phyloP scores from a whole-genome alignment of 805 yeast genomes.

The Pachysolen tannophilus region DNA sequence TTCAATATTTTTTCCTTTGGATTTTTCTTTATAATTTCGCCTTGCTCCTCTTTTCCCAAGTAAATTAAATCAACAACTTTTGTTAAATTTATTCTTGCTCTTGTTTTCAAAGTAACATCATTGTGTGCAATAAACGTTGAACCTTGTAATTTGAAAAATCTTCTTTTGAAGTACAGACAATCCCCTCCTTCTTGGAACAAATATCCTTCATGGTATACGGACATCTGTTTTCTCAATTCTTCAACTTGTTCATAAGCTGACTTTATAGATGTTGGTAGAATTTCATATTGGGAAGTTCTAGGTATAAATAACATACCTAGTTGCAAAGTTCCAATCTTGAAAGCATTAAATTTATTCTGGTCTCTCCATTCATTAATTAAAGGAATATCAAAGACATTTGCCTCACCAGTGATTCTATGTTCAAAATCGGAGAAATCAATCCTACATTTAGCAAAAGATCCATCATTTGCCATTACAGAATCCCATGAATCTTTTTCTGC shows the following conservation, averaged over 20 bases:
- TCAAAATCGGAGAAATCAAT: conserved; percentile 55
- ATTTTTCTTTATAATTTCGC: conserved; percentile 12
- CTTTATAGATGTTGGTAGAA: conserved; percentile 62
- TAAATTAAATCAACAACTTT: conserved; percentile 51
- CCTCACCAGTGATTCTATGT: conserved; percentile 43
- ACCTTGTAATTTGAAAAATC: conserved; percentile 71
- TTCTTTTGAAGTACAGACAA: conserved; percentile 60
- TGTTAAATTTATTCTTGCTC: conserved; percentile 68
- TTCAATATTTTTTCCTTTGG: conserved; percentile 12
- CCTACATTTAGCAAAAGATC: conserved; percentile 80
- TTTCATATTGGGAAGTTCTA: conserved; percentile 48
- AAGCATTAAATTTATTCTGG: conserved; percentile 35
- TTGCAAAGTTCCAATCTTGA: conserved; percentile 57
- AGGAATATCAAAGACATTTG: conserved; percentile 44
- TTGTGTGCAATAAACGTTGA: conserved; percentile 69
- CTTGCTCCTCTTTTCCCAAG: conserved; percentile 28
- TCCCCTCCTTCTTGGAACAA: conserved; percentile 92
- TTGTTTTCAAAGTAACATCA: conserved; percentile 56
- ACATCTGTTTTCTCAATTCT: conserved; percentile 27
- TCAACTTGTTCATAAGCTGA: conserved; percentile 36
- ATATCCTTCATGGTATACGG: conserved; percentile 48
- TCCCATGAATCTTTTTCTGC: conserved; percentile 51
- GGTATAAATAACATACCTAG: conserved; percentile 66
- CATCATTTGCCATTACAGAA: conserved; percentile 66
- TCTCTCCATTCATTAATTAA: conserved; percentile 75